A percentile compares a stretch with the other conserved stretches of the same genome.
Evolutionary conservation across 148 eudicot species (phyloP).

Genomic region (Arctostaphylos glauca): DNA sequence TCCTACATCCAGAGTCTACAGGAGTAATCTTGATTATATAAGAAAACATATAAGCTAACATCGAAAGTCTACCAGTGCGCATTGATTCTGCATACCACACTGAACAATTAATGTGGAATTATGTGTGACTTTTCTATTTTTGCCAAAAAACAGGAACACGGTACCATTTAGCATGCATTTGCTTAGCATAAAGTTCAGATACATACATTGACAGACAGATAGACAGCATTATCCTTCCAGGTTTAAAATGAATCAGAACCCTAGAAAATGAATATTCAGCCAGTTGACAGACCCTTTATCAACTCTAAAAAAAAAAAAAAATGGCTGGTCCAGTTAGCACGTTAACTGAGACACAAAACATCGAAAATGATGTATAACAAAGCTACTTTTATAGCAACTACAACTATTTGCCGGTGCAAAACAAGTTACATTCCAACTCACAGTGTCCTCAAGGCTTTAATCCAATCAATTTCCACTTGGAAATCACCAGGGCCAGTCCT

Average conservation of each 20-base stretch:
- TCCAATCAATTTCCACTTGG: slow-evolving; percentile 84
- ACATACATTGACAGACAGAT: too few relatives aligned
- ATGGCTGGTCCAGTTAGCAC: not conserved
- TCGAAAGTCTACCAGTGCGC: too few relatives aligned
- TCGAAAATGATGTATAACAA: not conserved
- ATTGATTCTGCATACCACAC: too few relatives aligned
- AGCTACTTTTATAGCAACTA: not conserved
- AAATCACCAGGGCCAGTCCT: slow-evolving; percentile 86
- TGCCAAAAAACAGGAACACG: too few relatives aligned
- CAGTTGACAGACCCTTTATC: not conserved
- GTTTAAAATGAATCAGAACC: not conserved
- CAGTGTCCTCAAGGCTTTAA: slow-evolving; percentile 72
- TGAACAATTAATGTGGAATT: too few relatives aligned
- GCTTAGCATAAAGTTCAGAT: too few relatives aligned
- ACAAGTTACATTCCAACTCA: slow-evolving; percentile 16
- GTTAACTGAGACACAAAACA: not conserved
- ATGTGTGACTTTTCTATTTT: too few relatives aligned
- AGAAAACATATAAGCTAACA: too few relatives aligned
- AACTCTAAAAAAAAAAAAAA: not conserved
- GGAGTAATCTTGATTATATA: too few relatives aligned
- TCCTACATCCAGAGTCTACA: too few relatives aligned
- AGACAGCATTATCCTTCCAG: not conserved
- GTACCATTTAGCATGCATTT: too few relatives aligned
- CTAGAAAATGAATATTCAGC: not conserved
- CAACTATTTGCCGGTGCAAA: slow-evolving; percentile 13